Evolutionary conservation across 805 yeast genomes (phyloP), one percentile per base, ranked within the genome.

Genomic region (Jamesozyma hellenica): DNA sequence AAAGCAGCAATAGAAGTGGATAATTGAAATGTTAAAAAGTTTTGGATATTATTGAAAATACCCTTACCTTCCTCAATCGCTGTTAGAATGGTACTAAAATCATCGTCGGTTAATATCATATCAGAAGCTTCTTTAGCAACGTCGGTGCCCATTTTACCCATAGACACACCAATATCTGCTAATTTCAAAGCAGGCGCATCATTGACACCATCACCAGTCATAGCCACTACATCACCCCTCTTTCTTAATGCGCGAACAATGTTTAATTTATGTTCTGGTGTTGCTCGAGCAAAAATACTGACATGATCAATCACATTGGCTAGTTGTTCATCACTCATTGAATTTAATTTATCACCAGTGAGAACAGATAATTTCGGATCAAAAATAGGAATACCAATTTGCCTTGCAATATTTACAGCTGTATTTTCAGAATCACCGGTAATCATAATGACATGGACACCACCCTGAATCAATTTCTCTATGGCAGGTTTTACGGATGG

Each of bases 181-280:
- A 88, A 70, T 58, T 90, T 88, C 51, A 90, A 71, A 4, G 97
- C 96, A n/a, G 97, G 97, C 0, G 97, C 97, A 68, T 88, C 97
- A 60, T 88, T 88, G 12, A 90, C 96, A 64, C 97, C 97, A 64
- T 88, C 97, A 51, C 98, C 98, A n/a, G 97, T 88, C 96, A 90
- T 88, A 18, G 96, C 98, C 38, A 90, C 97, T 46, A 90, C 79
- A 60, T 90, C 95, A 38, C 96, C 96, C 57, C 94, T 74, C 58
- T 75, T 74, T 60, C 88, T 94, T 47, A 88, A 69, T 0, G 96
- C 96, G 54, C 82, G 77, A 27, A 88, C 95, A 61, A 88, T 88
- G 44, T 82, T 72, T 45, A 88, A 80, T 58, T 88, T 88, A 62
- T 88, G 95, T 57, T 87, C 94, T 1, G 96, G 96, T 1, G 96